Base-by-base conservation (phyloP, 805 yeast genomes). In the Barnettozyma botsteinii region DNA sequence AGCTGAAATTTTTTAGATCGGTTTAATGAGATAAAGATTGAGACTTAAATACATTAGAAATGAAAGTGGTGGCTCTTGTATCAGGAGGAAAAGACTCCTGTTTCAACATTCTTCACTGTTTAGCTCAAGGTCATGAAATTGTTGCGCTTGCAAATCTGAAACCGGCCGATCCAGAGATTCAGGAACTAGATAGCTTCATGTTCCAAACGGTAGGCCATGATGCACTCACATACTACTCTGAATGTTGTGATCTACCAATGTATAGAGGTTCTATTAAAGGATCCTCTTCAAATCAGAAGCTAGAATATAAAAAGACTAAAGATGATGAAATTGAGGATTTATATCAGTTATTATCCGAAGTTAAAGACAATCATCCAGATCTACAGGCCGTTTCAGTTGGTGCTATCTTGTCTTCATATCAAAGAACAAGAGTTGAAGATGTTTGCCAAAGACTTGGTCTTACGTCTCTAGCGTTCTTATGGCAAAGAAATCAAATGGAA, bases 41-140 rank as follows among this genome's bases (percentile, higher is more conserved):
- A 22, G 7, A 22, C 28, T 25, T 25, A 14, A 27, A 13, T 10
- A 27, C 9, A 27, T 5, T 27, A 10, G 10, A 22, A 27, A 91
- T 93, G 98, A 88, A 87, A 60, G 85, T 89, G 56, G 85, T 88
- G 25, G 98, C 95, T 0, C 69, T 93, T 18, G 79, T 93, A 0
- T 85, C 96, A 1, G 98, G 98, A 5, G 98, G 98, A 0, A 93
- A 93, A 55, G 98, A 93, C 60, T 89, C 97, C 8, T 87, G 89
- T 64, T 93, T 74, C 60, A 93, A 89, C 56, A 78, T 91, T 13
- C 64, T 87, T 28, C 95, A 93, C 57, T 87, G 98, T 54, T 57
- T 85, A n/a, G 70, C 74, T 3, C 77, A 84, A 38, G 95, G 94
- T 12, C 98, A 93, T 63, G 85, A 85, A 51, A 65, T 93, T 6